These are phyloP conservation scores for Heimioporus sp. DNA, from an alignment of 768 basidiomycete species.

Conservation along the genomic window DNA sequence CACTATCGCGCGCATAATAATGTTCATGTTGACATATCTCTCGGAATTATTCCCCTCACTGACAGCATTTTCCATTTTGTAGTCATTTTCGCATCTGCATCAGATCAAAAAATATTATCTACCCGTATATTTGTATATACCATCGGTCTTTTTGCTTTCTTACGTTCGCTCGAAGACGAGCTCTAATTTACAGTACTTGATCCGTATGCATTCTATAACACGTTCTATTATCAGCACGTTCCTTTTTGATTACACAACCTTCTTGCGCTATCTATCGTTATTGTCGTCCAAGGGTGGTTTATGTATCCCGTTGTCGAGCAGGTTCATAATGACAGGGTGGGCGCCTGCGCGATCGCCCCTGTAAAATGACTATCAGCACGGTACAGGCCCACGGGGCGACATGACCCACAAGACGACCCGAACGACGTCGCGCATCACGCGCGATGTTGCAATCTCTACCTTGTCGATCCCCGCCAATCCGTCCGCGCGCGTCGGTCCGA, in stretches of 20 bases:
- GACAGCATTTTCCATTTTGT: constrained; percentile 24
- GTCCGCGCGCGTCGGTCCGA: constrained; percentile 90
- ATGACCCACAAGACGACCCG: constrained; percentile 55
- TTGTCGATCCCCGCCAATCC: constrained; percentile 65
- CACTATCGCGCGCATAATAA: constrained; percentile 20
- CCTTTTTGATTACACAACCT: constrained; percentile 2
- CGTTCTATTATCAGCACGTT: constrained; percentile 15
- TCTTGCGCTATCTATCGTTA: constrained; percentile 6
- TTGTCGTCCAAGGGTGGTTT: constrained; percentile 45
- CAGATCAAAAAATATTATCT: constrained; percentile 16
- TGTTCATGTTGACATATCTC: background rate
- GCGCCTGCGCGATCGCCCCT: constrained; percentile 46
- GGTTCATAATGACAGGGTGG: constrained; percentile 46
- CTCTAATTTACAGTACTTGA: constrained; percentile 17
- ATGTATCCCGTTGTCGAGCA: constrained; percentile 60
- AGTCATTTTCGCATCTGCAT: constrained; percentile 22
- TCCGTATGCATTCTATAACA: constrained; percentile 27
- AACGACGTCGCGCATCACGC: constrained; percentile 68
- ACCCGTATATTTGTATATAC: constrained; percentile 28
- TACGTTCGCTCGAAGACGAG: constrained; percentile 22
- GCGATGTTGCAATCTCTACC: constrained; percentile 72
- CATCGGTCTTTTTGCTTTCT: background rate
- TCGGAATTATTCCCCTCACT: constrained; percentile 16
- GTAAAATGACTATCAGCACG: constrained; percentile 1
- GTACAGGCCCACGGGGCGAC: background rate